phyloP scores from a whole-genome alignment of 1,284 basidiomycete genomes.

The Thecaphora thlaspeos region DNA sequence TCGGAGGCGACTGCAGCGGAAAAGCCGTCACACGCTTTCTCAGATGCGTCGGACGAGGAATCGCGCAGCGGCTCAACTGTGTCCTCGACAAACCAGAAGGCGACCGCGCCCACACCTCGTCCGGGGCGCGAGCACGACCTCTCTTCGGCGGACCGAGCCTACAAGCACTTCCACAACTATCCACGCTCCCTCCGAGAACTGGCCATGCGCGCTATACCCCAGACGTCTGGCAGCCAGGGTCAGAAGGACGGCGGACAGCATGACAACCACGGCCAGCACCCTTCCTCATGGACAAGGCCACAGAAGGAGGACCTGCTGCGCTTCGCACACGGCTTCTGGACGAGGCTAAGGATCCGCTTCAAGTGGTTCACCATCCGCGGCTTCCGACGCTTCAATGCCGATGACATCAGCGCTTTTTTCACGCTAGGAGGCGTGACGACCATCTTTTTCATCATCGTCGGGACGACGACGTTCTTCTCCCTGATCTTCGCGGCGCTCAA shows the following conservation, averaged over 20 bases:
- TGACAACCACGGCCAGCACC: conserved; percentile 12
- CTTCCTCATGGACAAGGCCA: conserved; percentile 19
- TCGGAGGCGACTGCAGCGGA: too few relatives aligned
- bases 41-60: too few relatives aligned
- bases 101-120: too few relatives aligned
- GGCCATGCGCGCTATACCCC: conserved; percentile 41
- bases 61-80: too few relatives aligned
- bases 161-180: conserved; percentile 48
- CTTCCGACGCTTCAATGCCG: conserved; percentile 91
- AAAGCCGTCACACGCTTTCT: too few relatives aligned
- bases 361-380: conserved; percentile 97
- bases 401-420: conserved; percentile 94
- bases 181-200: conserved; percentile 46
- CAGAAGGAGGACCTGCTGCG: conserved; percentile 70
- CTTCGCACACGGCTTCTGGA: conserved; percentile 83
- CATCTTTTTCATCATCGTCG: conserved; percentile 86
- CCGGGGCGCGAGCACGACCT: conserved; percentile 5
- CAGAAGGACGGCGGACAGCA: conserved; percentile 8
- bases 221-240: conserved; percentile 5
- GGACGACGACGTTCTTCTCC: conserved; percentile 95
- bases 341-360: conserved; percentile 84
- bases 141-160: conserved; percentile 24
- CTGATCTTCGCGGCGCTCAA: conserved; percentile 86
- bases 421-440: conserved; percentile 81
- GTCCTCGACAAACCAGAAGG: too few relatives aligned